These are phyloP conservation scores for Hansenula lynferdii DNA, from an alignment of 1,139 yeast genomes.

Conservation along the genomic window DNA sequence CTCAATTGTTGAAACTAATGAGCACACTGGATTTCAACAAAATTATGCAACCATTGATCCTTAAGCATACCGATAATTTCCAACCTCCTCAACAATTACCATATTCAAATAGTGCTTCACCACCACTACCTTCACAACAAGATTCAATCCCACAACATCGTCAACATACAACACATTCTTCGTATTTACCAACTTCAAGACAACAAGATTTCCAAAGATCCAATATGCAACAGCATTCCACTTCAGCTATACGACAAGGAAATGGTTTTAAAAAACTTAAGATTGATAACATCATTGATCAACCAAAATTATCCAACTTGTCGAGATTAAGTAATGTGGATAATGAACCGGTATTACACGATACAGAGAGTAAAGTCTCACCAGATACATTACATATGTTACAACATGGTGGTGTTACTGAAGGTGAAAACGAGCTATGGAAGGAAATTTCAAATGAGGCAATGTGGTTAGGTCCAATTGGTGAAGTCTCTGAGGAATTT, in stretches of 20 bases:
- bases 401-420: constrained; percentile 23
- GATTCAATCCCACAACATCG: background rate
- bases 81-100: constrained; percentile 17
- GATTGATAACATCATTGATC: constrained; percentile 15
- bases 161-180: background rate
- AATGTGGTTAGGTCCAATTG: constrained; percentile 50
- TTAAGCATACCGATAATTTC: constrained; percentile 51
- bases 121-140: background rate
- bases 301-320: constrained; percentile 5
- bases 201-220: no score
- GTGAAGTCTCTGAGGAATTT: constrained; percentile 32
- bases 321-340: background rate
- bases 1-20: constrained; percentile 63
- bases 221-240: no score
- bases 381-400: constrained; percentile 20
- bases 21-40: constrained; percentile 66
- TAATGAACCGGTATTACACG: constrained; percentile 1
- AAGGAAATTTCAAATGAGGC: constrained; percentile 72
- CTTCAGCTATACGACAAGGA: constrained; percentile 1
- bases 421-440: constrained; percentile 63
- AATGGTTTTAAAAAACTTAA: constrained; percentile 6
- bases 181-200: no score
- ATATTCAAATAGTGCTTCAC: background rate
- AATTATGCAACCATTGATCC: constrained; percentile 50
- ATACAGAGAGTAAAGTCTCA: constrained; percentile 11